Evolutionary conservation across 306 rosid species (phyloP).

Genomic region (Citrullus colocynthis): DNA sequence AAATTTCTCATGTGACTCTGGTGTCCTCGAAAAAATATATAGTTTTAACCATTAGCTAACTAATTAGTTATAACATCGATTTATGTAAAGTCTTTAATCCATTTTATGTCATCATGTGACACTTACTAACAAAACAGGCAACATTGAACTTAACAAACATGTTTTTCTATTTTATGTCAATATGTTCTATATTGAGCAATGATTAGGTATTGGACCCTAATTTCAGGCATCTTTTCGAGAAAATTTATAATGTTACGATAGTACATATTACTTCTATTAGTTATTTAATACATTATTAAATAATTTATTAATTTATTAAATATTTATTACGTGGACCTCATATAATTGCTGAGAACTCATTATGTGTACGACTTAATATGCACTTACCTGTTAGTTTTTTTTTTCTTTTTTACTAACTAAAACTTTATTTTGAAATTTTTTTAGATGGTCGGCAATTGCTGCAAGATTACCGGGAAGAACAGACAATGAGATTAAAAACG

Average conservation of each 20-base stretch:
- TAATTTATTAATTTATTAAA: too few species aligned
- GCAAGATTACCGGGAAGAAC: constrained; percentile 77
- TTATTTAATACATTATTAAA: too few species aligned
- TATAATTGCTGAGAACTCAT: too few species aligned
- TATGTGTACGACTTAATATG: too few species aligned
- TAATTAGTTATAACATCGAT: not conserved
- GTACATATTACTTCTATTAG: too few species aligned
- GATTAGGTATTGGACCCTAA: too few species aligned
- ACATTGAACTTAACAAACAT: not conserved
- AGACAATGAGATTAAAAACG: constrained; percentile 84
- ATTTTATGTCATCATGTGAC: constrained; percentile 1
- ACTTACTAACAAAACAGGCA: not conserved
- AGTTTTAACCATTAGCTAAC: not conserved
- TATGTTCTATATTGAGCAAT: too few species aligned
- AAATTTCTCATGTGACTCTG: not conserved
- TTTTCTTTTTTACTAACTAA: not conserved
- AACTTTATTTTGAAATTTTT: not conserved
- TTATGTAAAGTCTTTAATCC: not conserved
- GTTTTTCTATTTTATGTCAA: not conserved
- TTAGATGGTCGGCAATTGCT: constrained; percentile 89
- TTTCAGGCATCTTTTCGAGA: too few species aligned
- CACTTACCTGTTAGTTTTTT: too few species aligned
- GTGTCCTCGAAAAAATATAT: not conserved
- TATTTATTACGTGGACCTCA: too few species aligned
- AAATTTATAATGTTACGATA: too few species aligned